Conservation (phyloP, 306 rosid species). For the Casuarina equisetifolia region DNA sequence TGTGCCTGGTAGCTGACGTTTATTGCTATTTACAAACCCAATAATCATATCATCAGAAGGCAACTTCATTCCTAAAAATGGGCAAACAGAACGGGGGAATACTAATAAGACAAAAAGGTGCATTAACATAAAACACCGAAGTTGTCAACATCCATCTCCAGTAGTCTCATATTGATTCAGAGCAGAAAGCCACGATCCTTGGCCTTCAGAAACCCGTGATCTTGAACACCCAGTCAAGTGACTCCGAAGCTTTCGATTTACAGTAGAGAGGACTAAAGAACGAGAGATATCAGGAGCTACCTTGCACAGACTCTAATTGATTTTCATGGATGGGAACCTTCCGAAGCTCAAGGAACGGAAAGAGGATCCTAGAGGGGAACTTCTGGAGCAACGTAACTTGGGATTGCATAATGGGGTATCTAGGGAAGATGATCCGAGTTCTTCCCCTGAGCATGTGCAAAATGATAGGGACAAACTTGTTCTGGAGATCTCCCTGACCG, state of each 20-base stretch:
- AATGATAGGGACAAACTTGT: slow-evolving; percentile 63
- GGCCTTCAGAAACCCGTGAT: slow-evolving; percentile 53
- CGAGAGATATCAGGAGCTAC: slow-evolving; percentile 57
- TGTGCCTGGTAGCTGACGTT: background rate
- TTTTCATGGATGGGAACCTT: slow-evolving; percentile 55
- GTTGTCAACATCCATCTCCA: slow-evolving; percentile 52
- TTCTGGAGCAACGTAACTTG: slow-evolving; percentile 36
- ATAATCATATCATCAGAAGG: slow-evolving; percentile 8
- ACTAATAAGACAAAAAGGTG: slow-evolving; percentile 7
- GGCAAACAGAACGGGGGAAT: background rate
- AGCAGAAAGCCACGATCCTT: slow-evolving; percentile 80
- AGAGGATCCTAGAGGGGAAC: slow-evolving; percentile 36
- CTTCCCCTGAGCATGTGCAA: slow-evolving; percentile 64
- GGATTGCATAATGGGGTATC: slow-evolving; percentile 64
- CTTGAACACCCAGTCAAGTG: slow-evolving; percentile 50
- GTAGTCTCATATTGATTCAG: slow-evolving; percentile 66
- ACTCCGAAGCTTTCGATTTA: slow-evolving; percentile 37
- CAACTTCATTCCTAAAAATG: background rate
- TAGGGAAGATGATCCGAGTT: slow-evolving; percentile 43
- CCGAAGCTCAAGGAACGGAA: slow-evolving; percentile 72
- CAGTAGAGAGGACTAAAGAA: slow-evolving; percentile 51
- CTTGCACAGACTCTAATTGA: slow-evolving; percentile 57
- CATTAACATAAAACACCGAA: slow-evolving; percentile 4
- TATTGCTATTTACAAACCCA: slow-evolving; percentile 37
- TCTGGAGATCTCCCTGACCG: slow-evolving; percentile 44